Evolutionary conservation across 192 early-diverging fungal genomes (phyloP), one percentile per base, ranked within the genome.

Genomic region (Phycomyces blakesleeanus): DNA sequence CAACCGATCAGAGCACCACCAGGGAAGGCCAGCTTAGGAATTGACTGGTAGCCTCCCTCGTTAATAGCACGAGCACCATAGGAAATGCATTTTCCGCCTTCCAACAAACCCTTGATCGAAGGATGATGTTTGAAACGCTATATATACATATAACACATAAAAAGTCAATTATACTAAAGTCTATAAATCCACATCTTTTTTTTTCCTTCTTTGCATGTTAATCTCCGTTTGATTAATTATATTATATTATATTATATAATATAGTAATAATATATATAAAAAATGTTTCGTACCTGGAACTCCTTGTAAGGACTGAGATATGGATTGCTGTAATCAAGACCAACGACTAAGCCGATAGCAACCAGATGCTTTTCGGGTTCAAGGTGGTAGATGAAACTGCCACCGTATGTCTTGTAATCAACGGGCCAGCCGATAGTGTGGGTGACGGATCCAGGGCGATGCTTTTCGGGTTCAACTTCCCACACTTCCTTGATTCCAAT

Each of bases 401-500:
- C 97, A 51, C 93, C 91, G 65, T 99, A 99, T 6, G 97, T 96
- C 57, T 89, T 55, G 61, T 83, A 90, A 72, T 95, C 88, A 38
- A 94, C 79, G 24, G 97, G 97, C 80, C 90, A 99, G 20, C 97
- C 97, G 59, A 96, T 67, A 16, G 93, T 85, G 68, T 99, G 97
- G 22, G 87, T 58, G 22, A 94, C 86, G 16, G 87, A 81, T 18
- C 97, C 97, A 0, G 87, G 86, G 27, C 87, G 73, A 68, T 91
- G 91, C 60, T 97, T 95, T 27, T 78, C 83, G 0, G 89, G 88
- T 52, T 86, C 85, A 18, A 99, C 75, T 76, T 99, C 95, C 97
- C 97, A 99, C 40, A 93, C 92, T 78, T 99, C 97, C 80, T 99
- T 99, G 58, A 99, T 71, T 9, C 97, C 97, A 49, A 99, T 81